Base-by-base conservation (phyloP, 2,329 filamentous ascomycete species). In the Truncatella angustata region DNA sequence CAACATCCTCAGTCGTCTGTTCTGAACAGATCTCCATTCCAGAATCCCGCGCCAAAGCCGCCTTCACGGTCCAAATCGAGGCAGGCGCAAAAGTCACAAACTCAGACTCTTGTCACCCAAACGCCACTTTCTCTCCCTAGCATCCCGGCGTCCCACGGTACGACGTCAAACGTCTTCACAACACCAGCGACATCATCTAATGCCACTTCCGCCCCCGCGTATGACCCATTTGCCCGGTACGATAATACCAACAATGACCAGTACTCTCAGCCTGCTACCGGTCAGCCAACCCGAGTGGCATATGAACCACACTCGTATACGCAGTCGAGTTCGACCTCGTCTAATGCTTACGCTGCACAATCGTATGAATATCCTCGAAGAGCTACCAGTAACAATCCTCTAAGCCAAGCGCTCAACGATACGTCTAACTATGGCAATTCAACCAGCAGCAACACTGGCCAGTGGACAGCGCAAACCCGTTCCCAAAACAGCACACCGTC, bases 141-240 rank as follows among this genome's bases (percentile, higher is more conserved):
- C 39, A 44, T 60, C 10, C 59, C 66, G 11, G 54, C 61, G 12
- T 47, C 60, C 11, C 57, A 54, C 30, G 54, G 60, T 23, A 50
- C 61, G 21, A 53, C 55, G 24, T 53, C 56, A 5, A 61, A 36
- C 49, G 10, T 65, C 7, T 65, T 3, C 67, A 68, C 36, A 63
- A 58, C n/a, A 55, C 62, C 55, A 42, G 56, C 66, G 2, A 50
- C 64, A 4, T 51, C 62, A 6, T 62, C 53, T 37, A 55, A 54
- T 23, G 56, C 63, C 7, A 54, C 39, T 50, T 21, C 63, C 60
- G 30, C 69, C 58, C 61, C 59, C 40, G 49, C 53, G 50, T 60
- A 63, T 55, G 53, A 64, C 48, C 37, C 51, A 47, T 60, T 68
- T 57, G 47, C 52, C 55, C 62, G 60, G 12, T 74, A 73, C 50